phyloP scores from a whole-genome alignment of 257 asterid genomes.

The Henckelia pumila region DNA sequence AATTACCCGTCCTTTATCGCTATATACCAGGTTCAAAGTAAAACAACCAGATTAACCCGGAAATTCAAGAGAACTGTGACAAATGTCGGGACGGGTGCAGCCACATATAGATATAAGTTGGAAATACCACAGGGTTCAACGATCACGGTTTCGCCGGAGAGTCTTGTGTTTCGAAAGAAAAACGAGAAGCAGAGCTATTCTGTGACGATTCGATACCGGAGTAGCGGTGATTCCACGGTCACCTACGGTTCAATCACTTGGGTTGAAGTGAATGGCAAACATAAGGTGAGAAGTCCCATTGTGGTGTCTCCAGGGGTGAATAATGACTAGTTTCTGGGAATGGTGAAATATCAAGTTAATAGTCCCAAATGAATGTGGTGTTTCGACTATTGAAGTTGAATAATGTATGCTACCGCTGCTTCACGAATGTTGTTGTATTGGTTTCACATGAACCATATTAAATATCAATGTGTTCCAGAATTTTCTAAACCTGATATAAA shows the following conservation, averaged over 20 bases:
- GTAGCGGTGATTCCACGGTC: neutral
- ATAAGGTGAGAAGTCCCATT: too few species aligned
- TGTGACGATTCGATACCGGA: neutral
- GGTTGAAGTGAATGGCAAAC: too few species aligned
- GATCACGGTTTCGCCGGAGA: slow-evolving; percentile 15
- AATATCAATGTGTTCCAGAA: too few species aligned
- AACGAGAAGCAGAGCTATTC: slow-evolving; percentile 22
- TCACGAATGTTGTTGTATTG: too few species aligned
- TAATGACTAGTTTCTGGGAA: too few species aligned
- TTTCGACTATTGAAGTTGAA: too few species aligned
- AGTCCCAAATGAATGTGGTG: too few species aligned
- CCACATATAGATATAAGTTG: slow-evolving; percentile 11
- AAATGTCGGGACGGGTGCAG: slow-evolving; percentile 27
- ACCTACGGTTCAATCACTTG: neutral
- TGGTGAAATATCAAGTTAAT: too few species aligned
- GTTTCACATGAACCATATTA: too few species aligned
- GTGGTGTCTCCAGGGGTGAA: too few species aligned
- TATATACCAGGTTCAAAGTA: neutral
- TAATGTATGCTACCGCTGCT: too few species aligned
- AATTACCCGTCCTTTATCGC: slow-evolving; percentile 38
- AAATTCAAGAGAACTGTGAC: slow-evolving; percentile 31
- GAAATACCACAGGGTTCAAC: slow-evolving; percentile 13
- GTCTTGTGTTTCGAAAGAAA: slow-evolving; percentile 15
- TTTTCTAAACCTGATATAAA: too few species aligned
- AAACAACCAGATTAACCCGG: neutral